phyloP scores from a whole-genome alignment of 768 basidiomycete species.

The Amanita jacksonii region DNA sequence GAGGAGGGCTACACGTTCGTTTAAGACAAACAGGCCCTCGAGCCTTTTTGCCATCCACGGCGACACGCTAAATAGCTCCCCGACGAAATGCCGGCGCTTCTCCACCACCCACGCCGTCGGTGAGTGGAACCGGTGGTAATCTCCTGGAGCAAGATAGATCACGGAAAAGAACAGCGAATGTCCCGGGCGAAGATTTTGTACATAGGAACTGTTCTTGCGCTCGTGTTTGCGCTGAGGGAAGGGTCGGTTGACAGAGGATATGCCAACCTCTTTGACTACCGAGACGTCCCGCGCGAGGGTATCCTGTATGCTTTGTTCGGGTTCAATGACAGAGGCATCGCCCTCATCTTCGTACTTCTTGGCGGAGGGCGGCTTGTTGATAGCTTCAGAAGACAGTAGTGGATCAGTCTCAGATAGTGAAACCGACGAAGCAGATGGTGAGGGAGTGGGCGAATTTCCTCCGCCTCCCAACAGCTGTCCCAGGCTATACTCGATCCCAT shows the following conservation, averaged over 20 bases:
- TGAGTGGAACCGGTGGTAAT: slow-evolving; percentile 96
- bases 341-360: slow-evolving; percentile 58
- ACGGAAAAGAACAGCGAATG: slow-evolving; percentile 89
- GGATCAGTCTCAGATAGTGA: slow-evolving; percentile 20
- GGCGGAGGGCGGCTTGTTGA: slow-evolving; percentile 18
- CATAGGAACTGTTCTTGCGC: slow-evolving; percentile 21
- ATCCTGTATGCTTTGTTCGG: slow-evolving; percentile 40
- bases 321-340: slow-evolving; percentile 77
- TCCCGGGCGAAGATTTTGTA: slow-evolving; percentile 52
- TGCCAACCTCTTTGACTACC: slow-evolving; percentile 18
- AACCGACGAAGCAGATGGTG: slow-evolving; percentile 24
- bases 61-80: slow-evolving; percentile 94
- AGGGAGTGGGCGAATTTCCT: slow-evolving; percentile 28
- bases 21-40: slow-evolving; percentile 92
- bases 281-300: background rate
- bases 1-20: slow-evolving; percentile 92
- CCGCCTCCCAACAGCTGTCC: slow-evolving; percentile 53
- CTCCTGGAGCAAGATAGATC: slow-evolving; percentile 96
- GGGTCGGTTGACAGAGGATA: background rate
- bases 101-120: slow-evolving; percentile 98
- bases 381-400: slow-evolving; percentile 16
- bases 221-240: slow-evolving; percentile 13
- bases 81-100: slow-evolving; percentile 88
- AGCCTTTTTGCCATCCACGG: slow-evolving; percentile 92
- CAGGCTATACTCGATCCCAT: slow-evolving; percentile 95